Evolutionary conservation across 2,329 filamentous ascomycete genomes (phyloP), one percentile per base, ranked within the genome.

Genomic region (Sclerotinia sclerotiorum): DNA sequence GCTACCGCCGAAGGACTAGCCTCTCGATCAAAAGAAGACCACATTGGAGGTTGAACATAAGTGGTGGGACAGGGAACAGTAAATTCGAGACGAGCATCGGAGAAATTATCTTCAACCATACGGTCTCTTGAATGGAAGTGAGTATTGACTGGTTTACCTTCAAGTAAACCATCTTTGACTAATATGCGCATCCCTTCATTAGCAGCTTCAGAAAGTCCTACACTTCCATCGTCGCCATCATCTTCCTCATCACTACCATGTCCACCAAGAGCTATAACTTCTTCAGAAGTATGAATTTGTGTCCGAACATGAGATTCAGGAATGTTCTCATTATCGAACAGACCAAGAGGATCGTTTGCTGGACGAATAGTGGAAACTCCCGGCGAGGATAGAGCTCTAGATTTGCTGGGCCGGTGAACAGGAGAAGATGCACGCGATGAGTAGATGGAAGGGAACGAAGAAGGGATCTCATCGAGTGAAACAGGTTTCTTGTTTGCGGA

Each of bases 1-100:
- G 79, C 79, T 27, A 78, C 78, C 70, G 80, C 78, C 11, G 79
- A 79, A 61, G 78, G 79, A 71, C 79, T 80, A 56, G 77, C 75
- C 19, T 76, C 73, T 58, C 78, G 71, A 49, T n/a, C 56, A 29
- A 35, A 35, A 29, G 13, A 51, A 35, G 46, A 24, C 32, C 21
- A 11, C 13, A 11, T 35, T 21, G n/a, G 19, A n/a, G 52, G 19
- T 11, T 29, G 27, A 55, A 29, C 52, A 55, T 55, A 29, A 35
- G 32, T 32, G 52, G 29, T 3, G 13, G 52, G 29, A 55, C 17
- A 15, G 19, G 15, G 19, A 21, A 39, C 19, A 21, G 39, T n/a
- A 60, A 29, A 60, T 17, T 55, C 52, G 19, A 35, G 10, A 35
- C n/a, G 5, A 32, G 52, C 21, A 29, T 55, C 32, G 29, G 49